Conservation (phyloP, 1,284 basidiomycete species). For the Ustilago crameri region DNA sequence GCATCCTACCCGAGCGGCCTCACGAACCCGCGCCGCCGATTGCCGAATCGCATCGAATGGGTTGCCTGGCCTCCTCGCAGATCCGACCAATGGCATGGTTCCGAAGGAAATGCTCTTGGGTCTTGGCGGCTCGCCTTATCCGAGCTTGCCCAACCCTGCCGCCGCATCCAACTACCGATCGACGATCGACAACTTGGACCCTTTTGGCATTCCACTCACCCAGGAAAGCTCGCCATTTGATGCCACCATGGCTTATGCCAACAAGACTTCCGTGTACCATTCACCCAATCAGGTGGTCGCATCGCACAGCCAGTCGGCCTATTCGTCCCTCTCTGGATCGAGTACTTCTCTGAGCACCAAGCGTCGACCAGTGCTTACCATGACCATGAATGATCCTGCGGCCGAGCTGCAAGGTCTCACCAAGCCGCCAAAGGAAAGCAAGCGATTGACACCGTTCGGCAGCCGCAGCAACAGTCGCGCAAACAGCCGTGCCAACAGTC, state of each 20-base stretch:
- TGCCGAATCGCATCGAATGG: neutral
- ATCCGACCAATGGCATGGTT: constrained; percentile 29
- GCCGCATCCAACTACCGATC: neutral
- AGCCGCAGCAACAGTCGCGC: constrained; percentile 49
- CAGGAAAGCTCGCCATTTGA: constrained; percentile 48
- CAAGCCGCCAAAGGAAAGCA: constrained; percentile 42
- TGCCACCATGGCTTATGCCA: constrained; percentile 47
- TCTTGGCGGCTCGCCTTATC: constrained; percentile 56
- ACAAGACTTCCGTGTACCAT: constrained; percentile 48
- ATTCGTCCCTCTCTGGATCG: constrained; percentile 11
- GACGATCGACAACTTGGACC: constrained; percentile 34
- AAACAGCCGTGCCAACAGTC: constrained; percentile 45
- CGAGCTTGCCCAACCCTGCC: constrained; percentile 24
- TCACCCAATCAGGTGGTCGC: constrained; percentile 37
- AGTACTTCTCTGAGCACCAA: constrained; percentile 10
- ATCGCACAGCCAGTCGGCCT: constrained; percentile 22
- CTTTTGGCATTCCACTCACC: constrained; percentile 50
- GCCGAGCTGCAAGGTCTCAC: constrained; percentile 56
- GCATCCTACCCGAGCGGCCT: constrained; percentile 1
- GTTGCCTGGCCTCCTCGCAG: constrained; percentile 3
- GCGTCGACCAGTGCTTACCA: constrained; percentile 49
- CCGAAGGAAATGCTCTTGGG: constrained; percentile 56
- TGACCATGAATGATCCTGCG: constrained; percentile 60
- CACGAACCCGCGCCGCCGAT: constrained; percentile 7
- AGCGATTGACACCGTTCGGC: constrained; percentile 51